Evolutionary conservation across 768 basidiomycete genomes (phyloP).

Genomic region (Boletales sp.): DNA sequence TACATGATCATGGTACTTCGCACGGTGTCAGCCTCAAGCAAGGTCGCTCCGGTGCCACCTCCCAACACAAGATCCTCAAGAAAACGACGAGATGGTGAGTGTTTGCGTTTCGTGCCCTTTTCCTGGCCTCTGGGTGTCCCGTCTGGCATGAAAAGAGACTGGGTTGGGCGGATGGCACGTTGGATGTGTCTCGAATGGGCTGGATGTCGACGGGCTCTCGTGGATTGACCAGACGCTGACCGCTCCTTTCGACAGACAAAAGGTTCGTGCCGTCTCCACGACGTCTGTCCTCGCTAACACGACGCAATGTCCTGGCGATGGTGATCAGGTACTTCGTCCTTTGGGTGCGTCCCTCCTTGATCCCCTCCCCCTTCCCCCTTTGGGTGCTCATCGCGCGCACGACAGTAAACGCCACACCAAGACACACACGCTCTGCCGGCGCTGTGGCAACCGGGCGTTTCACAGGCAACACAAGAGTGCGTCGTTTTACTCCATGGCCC

Average conservation of each 20-base stretch:
- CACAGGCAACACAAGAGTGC: slow-evolving; percentile 98
- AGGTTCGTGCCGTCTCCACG: slow-evolving; percentile 49
- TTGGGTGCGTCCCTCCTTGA: slow-evolving; percentile 60
- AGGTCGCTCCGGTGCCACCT: slow-evolving; percentile 8
- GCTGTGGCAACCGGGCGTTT: slow-evolving; percentile 93
- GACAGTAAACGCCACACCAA: slow-evolving; percentile 94
- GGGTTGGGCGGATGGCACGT: slow-evolving; percentile 15
- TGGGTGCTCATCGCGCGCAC: too few species aligned
- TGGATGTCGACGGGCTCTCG: slow-evolving; percentile 25
- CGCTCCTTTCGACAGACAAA: slow-evolving; percentile 59
- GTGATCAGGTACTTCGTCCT: slow-evolving; percentile 89
- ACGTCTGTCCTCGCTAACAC: slow-evolving; percentile 9
- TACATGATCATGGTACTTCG: slow-evolving; percentile 8
- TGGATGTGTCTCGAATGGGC: slow-evolving; percentile 15
- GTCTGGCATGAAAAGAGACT: slow-evolving; percentile 13
- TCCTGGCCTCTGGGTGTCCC: neutral
- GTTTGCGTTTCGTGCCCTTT: slow-evolving; percentile 7
- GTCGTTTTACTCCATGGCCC: slow-evolving; percentile 17
- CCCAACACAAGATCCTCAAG: slow-evolving; percentile 29
- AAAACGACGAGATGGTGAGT: slow-evolving; percentile 47
- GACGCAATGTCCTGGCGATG: neutral
- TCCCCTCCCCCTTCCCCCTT: neutral
- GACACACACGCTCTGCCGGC: slow-evolving; percentile 95
- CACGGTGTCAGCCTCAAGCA: slow-evolving; percentile 20
- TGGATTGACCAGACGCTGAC: slow-evolving; percentile 14